These are phyloP conservation scores for Luffa aegyptiaca DNA, from an alignment of 306 rosid species.

Conservation along the genomic window DNA sequence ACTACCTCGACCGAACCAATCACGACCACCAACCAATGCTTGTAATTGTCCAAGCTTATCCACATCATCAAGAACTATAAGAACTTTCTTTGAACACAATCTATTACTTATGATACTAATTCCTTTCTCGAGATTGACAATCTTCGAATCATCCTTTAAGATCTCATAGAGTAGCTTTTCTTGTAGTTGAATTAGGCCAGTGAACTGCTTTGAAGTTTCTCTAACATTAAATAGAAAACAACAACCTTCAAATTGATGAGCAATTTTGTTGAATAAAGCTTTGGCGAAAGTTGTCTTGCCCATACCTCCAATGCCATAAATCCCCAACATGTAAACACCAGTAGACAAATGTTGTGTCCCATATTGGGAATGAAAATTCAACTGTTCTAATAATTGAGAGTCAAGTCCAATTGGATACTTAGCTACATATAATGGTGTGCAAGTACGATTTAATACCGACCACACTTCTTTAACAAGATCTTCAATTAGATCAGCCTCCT, in stretches of 20 bases:
- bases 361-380: background rate
- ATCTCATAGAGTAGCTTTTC: conserved; percentile 8
- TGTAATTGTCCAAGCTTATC: background rate
- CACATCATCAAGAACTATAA: conserved; percentile 10
- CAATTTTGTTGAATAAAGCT: conserved; percentile 9
- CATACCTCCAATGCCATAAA: conserved; percentile 12
- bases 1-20: conserved; percentile 16
- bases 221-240: conserved; percentile 3
- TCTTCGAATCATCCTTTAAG: background rate
- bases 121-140: background rate
- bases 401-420: background rate
- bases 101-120: background rate
- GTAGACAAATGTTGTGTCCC: background rate
- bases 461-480: background rate
- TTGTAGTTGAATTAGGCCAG: conserved; percentile 4
- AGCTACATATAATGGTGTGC: background rate
- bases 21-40: background rate
- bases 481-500: background rate
- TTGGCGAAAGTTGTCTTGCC: conserved; percentile 20
- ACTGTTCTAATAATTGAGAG: background rate
- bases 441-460: background rate
- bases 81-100: background rate
- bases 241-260: background rate
- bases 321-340: background rate
- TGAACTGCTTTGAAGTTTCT: background rate